Base-by-base conservation (phyloP, 2,329 filamentous ascomycete species). In the Curvularia spicifera region DNA sequence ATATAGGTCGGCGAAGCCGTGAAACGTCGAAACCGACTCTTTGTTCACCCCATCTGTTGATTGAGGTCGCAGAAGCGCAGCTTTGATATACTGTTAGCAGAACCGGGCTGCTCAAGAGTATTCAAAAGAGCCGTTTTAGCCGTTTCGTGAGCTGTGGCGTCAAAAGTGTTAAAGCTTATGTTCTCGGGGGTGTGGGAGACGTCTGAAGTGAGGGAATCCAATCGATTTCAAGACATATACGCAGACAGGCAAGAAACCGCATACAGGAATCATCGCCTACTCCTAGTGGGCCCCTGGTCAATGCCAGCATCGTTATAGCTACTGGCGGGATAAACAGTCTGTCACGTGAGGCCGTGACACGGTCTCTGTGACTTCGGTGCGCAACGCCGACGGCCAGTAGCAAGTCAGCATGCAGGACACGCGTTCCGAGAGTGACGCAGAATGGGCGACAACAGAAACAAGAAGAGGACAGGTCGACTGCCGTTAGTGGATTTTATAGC, bases 331-430 rank as follows among this genome's bases (percentile, higher is more conserved):
- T 45, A 8, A 45, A 39, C 22, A 3, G 4, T 20, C 6, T 9
- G 15, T 60, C 58, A 58, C 58, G 58, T 58, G 55, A 54, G 24
- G 40, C 24, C 51, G 54, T 51, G 54, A 60, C 58, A 48, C 46
- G 51, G 37, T 20, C n/a, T 44, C 20, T 52, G 39, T 54, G 58
- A 51, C 43, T 54, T 37, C 51, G 51, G 57, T 37, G 29, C 24
- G 51, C 37, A 52, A 44, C 22, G 50, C 40, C 46, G 54, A 15
- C 26, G 51, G 24, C 4, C 5, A 20, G 20, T 12, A 9, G 39
- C 39, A 26, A n/a, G 47, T 40, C 35, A 33, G 24, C 24, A 49
- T 31, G 44, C 48, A 44, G 47, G 37, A 44, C 37, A 5, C 28
- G 28, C 18, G 2, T 12, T 18, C 24, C 13, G 13, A 12, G 9